Conservation (phyloP, 129 eudicot species). For the Smallanthus sonchifolius region DNA sequence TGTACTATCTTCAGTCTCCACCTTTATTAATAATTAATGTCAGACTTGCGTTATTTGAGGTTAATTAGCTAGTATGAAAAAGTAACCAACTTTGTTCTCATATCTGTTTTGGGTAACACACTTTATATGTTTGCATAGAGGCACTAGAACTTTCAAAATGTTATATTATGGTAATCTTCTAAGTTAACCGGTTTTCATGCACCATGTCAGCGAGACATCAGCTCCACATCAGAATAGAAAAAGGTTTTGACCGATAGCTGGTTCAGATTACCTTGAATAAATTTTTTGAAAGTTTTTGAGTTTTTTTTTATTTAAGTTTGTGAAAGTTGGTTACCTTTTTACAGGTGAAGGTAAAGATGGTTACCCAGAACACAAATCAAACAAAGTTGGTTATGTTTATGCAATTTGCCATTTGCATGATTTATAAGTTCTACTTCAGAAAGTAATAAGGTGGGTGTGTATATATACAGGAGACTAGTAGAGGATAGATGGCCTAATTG, state of each 20-base stretch:
- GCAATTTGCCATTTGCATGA: neutral
- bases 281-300: neutral
- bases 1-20: neutral
- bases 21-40: neutral
- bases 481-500: neutral
- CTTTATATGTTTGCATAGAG: neutral
- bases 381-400: neutral
- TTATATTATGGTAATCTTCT: neutral
- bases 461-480: neutral
- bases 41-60: neutral
- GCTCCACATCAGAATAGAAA: neutral
- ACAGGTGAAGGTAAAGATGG: neutral
- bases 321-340: neutral
- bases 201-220: neutral
- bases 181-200: neutral
- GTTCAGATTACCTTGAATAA: neutral
- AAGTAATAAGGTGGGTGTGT: neutral
- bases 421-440: neutral
- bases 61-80: neutral
- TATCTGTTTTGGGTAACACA: neutral
- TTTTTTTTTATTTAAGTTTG: neutral
- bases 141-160: neutral
- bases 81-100: neutral
- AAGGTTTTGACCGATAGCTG: neutral
- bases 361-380: neutral